phyloP scores from a whole-genome alignment of 2,329 filamentous ascomycete species.

The Cadophora gregata region DNA sequence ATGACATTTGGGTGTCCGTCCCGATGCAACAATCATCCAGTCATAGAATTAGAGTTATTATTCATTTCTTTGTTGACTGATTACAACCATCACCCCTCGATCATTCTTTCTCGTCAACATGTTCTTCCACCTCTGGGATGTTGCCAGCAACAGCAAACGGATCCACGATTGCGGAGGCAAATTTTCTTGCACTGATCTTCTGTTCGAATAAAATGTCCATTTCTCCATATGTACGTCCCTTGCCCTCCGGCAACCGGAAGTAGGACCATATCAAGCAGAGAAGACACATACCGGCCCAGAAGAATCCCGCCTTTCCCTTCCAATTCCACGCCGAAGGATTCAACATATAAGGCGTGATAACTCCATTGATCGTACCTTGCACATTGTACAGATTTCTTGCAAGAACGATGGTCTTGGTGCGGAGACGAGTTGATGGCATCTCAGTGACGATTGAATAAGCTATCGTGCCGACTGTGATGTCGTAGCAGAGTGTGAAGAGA shows the following conservation, averaged over 20 bases:
- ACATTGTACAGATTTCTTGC: slow-evolving; percentile 48
- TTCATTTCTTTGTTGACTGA: too few species aligned
- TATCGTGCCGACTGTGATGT: slow-evolving; percentile 52
- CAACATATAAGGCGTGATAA: slow-evolving; percentile 70
- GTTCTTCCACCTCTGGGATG: not conserved
- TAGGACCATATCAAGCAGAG: slow-evolving; percentile 46
- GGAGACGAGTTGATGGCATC: slow-evolving; percentile 47
- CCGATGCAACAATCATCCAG: not conserved
- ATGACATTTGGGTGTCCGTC: not conserved
- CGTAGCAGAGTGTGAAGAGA: slow-evolving; percentile 50
- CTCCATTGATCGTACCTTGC: slow-evolving; percentile 40
- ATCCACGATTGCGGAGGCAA: slow-evolving; percentile 12
- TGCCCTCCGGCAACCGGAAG: slow-evolving; percentile 50
- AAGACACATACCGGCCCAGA: slow-evolving; percentile 50
- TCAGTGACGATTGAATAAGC: slow-evolving; percentile 51
- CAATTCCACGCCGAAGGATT: slow-evolving; percentile 47
- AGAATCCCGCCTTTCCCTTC: slow-evolving; percentile 49
- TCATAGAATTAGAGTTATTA: not conserved
- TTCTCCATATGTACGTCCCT: slow-evolving; percentile 23
- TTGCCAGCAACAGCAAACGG: not conserved
- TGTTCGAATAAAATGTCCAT: slow-evolving; percentile 26
- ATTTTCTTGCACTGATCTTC: slow-evolving; percentile 15
- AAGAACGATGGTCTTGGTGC: slow-evolving; percentile 34
- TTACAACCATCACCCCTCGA: not conserved
- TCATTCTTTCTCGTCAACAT: not conserved